Conservation (phyloP, 768 basidiomycete genomes). For the Lactifluus rugatus region DNA sequence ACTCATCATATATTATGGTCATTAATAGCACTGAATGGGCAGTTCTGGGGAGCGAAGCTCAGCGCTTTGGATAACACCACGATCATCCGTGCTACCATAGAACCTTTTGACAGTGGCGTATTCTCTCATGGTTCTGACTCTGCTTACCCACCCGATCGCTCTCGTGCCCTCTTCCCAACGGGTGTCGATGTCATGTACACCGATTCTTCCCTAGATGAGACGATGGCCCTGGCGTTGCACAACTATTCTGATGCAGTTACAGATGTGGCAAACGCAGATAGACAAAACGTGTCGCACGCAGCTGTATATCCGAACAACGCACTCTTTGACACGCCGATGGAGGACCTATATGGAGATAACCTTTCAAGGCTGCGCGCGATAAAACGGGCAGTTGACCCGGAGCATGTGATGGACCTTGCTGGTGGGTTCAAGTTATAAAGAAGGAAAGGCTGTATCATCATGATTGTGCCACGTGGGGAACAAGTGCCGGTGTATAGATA, state of each 20-base stretch:
- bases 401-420: slow-evolving; percentile 20
- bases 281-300: slow-evolving; percentile 13
- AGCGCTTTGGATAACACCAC: background rate
- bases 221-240: slow-evolving; percentile 32
- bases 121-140: slow-evolving; percentile 10
- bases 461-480: too few species aligned
- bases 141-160: slow-evolving; percentile 13
- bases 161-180: slow-evolving; percentile 3
- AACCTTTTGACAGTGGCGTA: background rate
- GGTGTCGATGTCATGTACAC: background rate
- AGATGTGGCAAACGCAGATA: slow-evolving; percentile 15
- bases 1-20: background rate
- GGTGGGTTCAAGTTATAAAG: slow-evolving; percentile 20
- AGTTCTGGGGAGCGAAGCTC: slow-evolving; percentile 5
- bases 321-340: slow-evolving; percentile 10
- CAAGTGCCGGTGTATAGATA: too few species aligned
- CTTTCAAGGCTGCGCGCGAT: slow-evolving; percentile 9
- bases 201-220: slow-evolving; percentile 28
- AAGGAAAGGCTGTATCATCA: too few species aligned
- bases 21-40: background rate
- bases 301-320: slow-evolving; percentile 18
- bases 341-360: slow-evolving; percentile 19
- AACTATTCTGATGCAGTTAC: background rate
- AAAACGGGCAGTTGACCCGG: slow-evolving; percentile 12
- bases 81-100: background rate